A percentile compares a stretch with the other conserved stretches of the same genome.
These are phyloP conservation scores for Dictyostelium brefeldianum DNA, from an alignment of 78 protist species.

Conservation along the genomic window DNA sequence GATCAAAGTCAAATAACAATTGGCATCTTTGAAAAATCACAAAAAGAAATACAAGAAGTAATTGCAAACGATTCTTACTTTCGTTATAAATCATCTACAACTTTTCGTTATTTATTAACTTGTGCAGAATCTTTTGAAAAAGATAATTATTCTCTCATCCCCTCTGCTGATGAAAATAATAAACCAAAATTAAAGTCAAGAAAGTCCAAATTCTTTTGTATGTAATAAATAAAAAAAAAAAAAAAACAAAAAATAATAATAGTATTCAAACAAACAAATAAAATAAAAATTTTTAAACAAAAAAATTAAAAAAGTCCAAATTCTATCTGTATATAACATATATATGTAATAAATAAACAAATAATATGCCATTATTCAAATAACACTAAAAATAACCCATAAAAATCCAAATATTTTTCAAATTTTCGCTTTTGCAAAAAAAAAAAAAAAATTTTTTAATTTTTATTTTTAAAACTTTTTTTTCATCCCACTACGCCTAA, in stretches of 20 bases:
- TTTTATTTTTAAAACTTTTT: not conserved
- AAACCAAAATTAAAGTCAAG: conserved; percentile 13
- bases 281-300: too few species aligned
- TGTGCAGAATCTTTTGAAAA: conserved; percentile 25
- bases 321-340: too few species aligned
- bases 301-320: too few species aligned
- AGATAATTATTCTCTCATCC: conserved; percentile 9
- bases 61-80: conserved; percentile 62
- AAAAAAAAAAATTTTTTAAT: not conserved
- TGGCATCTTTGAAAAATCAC: conserved; percentile 45
- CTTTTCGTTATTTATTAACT: conserved; percentile 8
- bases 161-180: too few species aligned
- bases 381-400: too few species aligned
- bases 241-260: not conserved
- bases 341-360: too few species aligned
- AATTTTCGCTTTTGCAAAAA: too few species aligned
- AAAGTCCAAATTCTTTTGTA: conserved; percentile 22
- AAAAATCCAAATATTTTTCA: too few species aligned
- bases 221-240: not conserved
- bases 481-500: too few species aligned
- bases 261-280: not conserved
- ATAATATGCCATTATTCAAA: too few species aligned
- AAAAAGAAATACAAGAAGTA: conserved; percentile 60
- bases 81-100: conserved; percentile 31
- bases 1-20: conserved; percentile 30